Conservation (phyloP, 805 yeast species). For the Hemisphaericaspora nanyangensis region DNA sequence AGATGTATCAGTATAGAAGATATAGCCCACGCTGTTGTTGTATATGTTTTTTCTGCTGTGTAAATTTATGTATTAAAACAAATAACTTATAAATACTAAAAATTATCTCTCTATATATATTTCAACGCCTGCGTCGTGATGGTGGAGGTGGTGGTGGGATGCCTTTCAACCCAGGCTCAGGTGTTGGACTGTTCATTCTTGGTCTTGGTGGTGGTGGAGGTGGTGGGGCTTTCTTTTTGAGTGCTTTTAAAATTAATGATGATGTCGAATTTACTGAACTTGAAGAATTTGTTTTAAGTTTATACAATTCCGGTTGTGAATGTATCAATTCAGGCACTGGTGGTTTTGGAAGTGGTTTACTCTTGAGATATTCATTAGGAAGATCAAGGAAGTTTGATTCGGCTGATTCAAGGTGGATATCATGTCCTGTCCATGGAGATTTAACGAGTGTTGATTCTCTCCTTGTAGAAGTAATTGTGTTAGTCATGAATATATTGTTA, state of each 20-base stretch:
- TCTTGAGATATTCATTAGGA: slow-evolving; percentile 27
- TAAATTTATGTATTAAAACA: background rate
- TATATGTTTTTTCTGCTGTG: background rate
- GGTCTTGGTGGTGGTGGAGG: slow-evolving; percentile 37
- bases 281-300: slow-evolving; percentile 8
- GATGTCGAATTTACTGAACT: slow-evolving; percentile 17
- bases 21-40: background rate
- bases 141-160: slow-evolving; percentile 35
- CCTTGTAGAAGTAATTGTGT: no score
- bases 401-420: background rate
- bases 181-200: background rate
- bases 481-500: slow-evolving; percentile 22
- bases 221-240: slow-evolving; percentile 31
- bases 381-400: slow-evolving; percentile 19
- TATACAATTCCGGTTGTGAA: slow-evolving; percentile 4
- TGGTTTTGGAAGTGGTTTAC: slow-evolving; percentile 17
- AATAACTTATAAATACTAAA: no score
- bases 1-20: slow-evolving; percentile 28
- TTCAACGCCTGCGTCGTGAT: slow-evolving; percentile 24
- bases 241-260: slow-evolving; percentile 16
- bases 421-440: background rate
- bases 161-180: background rate
- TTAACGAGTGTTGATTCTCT: background rate
- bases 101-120: no score
- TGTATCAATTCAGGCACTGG: slow-evolving; percentile 8